Percentiles rank a stretch among this genome's conserved stretches.
These are phyloP conservation scores for Eucalyptus regnans DNA, from an alignment of 345 rosid genomes.

Conservation along the genomic window DNA sequence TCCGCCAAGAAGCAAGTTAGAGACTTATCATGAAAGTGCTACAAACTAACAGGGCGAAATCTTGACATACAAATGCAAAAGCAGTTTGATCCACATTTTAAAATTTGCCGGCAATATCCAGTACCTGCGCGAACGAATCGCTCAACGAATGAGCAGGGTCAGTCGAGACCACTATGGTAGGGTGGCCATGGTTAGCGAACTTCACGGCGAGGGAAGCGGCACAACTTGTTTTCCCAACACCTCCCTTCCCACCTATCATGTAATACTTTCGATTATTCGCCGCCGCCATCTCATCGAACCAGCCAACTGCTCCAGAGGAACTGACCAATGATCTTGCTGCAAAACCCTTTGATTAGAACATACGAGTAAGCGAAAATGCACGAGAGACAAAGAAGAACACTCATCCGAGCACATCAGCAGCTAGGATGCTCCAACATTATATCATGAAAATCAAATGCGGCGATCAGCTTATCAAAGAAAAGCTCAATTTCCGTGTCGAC, in stretches of 20 bases:
- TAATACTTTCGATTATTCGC: slow-evolving; percentile 40
- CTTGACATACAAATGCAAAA: background rate
- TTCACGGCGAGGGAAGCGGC: slow-evolving; percentile 84
- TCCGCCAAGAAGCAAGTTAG: background rate
- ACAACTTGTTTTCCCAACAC: slow-evolving; percentile 87
- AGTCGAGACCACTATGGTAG: slow-evolving; percentile 70
- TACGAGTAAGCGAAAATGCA: background rate
- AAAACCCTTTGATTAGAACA: background rate
- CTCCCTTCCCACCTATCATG: slow-evolving; percentile 78
- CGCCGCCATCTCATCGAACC: slow-evolving; percentile 44
- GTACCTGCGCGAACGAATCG: slow-evolving; percentile 67
- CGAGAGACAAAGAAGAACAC: background rate
- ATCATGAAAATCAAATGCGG: background rate
- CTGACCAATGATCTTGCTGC: background rate
- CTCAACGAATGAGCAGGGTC: slow-evolving; percentile 88
- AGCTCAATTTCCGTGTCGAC: background rate
- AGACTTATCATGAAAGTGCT: background rate
- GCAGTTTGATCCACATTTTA: background rate
- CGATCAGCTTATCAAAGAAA: background rate
- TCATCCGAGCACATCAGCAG: background rate
- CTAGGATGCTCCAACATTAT: background rate
- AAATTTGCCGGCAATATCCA: background rate
- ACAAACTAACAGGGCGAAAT: background rate
- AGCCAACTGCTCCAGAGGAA: slow-evolving; percentile 21
- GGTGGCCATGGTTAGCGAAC: slow-evolving; percentile 73